A percentile compares a stretch with the other conserved stretches of the same genome.
Conservation (phyloP, 768 basidiomycete genomes). For the Hebeloma cylindrosporum region DNA sequence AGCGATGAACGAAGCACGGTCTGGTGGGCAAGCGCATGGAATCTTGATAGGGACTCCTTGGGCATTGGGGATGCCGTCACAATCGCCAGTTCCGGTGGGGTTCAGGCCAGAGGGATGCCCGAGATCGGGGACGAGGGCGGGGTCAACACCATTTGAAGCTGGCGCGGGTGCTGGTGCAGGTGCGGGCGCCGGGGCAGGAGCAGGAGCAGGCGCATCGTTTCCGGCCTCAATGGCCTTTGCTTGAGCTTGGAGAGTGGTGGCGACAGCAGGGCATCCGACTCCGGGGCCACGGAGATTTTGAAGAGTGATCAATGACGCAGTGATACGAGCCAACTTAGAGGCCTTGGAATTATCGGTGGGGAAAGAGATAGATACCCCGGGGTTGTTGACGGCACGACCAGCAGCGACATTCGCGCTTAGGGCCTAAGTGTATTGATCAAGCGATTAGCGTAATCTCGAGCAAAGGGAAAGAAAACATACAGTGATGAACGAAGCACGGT, state of each 20-base stretch:
- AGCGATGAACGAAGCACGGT: conserved; percentile 17
- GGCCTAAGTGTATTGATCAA: conserved; percentile 25
- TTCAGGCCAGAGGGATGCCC: conserved; percentile 57
- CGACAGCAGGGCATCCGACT: conserved; percentile 62
- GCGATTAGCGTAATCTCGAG: background rate
- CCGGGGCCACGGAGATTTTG: conserved; percentile 74
- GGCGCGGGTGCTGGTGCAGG: conserved; percentile 21
- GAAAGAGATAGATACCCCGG: conserved; percentile 56
- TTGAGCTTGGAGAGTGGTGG: conserved; percentile 58
- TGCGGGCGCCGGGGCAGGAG: conserved; percentile 25
- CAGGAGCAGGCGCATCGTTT: conserved; percentile 26
- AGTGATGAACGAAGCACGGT: conserved; percentile 17
- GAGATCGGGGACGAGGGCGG: conserved; percentile 57
- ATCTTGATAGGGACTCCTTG: conserved; percentile 57
- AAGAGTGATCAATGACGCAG: conserved; percentile 62
- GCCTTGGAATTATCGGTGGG: conserved; percentile 56
- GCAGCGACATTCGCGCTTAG: conserved; percentile 58
- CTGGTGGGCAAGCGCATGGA: conserved; percentile 47
- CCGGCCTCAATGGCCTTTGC: conserved; percentile 37
- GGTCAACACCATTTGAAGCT: conserved; percentile 43
- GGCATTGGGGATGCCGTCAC: conserved; percentile 58
- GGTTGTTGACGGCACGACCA: conserved; percentile 66
- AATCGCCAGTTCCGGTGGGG: conserved; percentile 71
- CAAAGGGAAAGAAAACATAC: conserved; percentile 4
- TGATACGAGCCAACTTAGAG: conserved; percentile 56